Conservation (phyloP, 441 rosid genomes). For the Biscutella auriculata region DNA sequence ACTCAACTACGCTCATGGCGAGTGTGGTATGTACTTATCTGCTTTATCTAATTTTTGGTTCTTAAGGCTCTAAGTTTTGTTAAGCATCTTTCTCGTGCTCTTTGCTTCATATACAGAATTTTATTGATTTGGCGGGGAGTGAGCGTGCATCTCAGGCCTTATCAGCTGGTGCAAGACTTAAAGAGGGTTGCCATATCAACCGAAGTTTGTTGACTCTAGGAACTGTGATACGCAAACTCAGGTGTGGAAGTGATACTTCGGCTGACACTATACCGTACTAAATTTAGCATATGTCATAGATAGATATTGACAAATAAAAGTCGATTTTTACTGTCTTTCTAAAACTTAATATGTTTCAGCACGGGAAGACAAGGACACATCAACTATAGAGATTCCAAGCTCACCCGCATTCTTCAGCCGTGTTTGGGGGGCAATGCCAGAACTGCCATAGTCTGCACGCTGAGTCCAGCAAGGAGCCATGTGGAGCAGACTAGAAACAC, state of each 20-base stretch:
- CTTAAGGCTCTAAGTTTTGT: background rate
- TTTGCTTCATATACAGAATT: conserved; percentile 46
- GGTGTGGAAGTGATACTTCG: conserved; percentile 32
- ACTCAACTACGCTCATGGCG: conserved; percentile 63
- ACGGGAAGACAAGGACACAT: conserved; percentile 86
- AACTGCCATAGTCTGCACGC: conserved; percentile 85
- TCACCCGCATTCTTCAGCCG: conserved; percentile 81
- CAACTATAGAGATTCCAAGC: conserved; percentile 86
- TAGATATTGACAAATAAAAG: background rate
- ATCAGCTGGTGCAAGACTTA: conserved; percentile 74
- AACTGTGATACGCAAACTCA: conserved; percentile 87
- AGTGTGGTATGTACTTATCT: conserved; percentile 38
- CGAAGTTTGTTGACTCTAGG: conserved; percentile 84
- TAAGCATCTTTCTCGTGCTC: background rate
- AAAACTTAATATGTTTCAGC: conserved; percentile 31
- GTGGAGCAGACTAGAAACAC: conserved; percentile 95
- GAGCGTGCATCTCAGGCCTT: conserved; percentile 94
- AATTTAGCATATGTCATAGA: background rate
- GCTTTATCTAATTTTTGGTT: background rate
- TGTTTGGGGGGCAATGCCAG: conserved; percentile 90
- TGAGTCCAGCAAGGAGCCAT: conserved; percentile 85
- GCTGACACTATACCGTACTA: background rate
- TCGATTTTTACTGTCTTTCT: background rate
- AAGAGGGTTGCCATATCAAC: conserved; percentile 93
- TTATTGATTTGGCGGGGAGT: conserved; percentile 89